Conservation (phyloP, 495 filamentous ascomycete species). For the Penicillium longicatenatum region DNA sequence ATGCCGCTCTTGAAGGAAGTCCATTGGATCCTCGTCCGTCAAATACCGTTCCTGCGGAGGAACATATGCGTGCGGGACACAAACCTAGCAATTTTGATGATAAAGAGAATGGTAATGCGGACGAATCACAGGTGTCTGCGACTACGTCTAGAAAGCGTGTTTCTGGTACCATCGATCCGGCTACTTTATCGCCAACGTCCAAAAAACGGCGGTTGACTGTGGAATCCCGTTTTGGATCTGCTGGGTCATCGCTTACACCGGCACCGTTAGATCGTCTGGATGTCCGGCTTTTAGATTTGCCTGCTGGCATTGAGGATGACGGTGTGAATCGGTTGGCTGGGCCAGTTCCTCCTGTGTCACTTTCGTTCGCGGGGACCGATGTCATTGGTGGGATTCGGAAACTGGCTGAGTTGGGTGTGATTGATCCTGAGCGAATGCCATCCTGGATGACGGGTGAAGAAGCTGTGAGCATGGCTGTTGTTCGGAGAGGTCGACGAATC, state of each 20-base stretch:
- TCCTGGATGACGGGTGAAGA: slow-evolving; percentile 93
- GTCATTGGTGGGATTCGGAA: slow-evolving; percentile 80
- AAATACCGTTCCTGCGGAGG: slow-evolving; percentile 44
- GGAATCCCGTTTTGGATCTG: slow-evolving; percentile 49
- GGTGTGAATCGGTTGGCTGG: slow-evolving; percentile 16
- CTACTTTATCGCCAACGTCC: slow-evolving; percentile 57
- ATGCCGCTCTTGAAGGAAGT: slow-evolving; percentile 57
- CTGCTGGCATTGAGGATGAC: slow-evolving; percentile 18
- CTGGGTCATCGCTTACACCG: slow-evolving; percentile 29
- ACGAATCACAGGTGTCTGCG: slow-evolving; percentile 26
- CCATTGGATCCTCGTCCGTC: slow-evolving; percentile 56
- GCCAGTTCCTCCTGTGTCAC: slow-evolving; percentile 31
- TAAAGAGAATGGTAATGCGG: slow-evolving; percentile 29
- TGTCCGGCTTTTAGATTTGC: slow-evolving; percentile 36
- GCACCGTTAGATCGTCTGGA: slow-evolving; percentile 37
- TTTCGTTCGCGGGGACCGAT: slow-evolving; percentile 73
- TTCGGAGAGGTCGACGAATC: slow-evolving; percentile 59
- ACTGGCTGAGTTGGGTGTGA: slow-evolving; percentile 70
- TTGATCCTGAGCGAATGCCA: slow-evolving; percentile 77
- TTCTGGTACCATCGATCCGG: slow-evolving; percentile 35
- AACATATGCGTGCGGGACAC: slow-evolving; percentile 33
- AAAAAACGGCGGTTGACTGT: slow-evolving; percentile 62
- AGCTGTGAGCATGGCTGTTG: slow-evolving; percentile 69
- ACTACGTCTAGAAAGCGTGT: not conserved
- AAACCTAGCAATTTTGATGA: slow-evolving; percentile 13